Percentiles rank a stretch among this genome's conserved stretches.
phyloP scores from a whole-genome alignment of 208 protist genomes.

The Trypanosoma boissoni region DNA sequence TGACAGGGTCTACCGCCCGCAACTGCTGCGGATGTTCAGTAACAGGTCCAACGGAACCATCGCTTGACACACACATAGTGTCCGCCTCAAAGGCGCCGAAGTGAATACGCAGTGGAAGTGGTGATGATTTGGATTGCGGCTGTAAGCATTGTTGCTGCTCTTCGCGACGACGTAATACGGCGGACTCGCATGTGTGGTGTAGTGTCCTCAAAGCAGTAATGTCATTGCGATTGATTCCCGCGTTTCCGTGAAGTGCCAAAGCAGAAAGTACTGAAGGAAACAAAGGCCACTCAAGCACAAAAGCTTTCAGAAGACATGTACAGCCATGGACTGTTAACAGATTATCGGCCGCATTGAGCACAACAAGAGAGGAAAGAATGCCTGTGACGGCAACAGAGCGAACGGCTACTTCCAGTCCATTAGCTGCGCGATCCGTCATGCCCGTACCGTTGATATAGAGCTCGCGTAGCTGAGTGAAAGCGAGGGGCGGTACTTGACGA shows the following conservation, averaged over 20 bases:
- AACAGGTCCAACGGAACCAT: too few species aligned
- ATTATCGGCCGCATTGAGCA: constrained; percentile 67
- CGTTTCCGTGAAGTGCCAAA: constrained; percentile 53
- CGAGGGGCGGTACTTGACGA: constrained; percentile 27
- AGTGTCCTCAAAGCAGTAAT: constrained; percentile 5
- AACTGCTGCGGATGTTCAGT: too few species aligned
- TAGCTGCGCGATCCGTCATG: constrained; percentile 55
- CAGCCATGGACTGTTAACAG: constrained; percentile 54
- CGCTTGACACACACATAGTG: constrained; percentile 9
- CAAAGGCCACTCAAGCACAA: constrained; percentile 36
- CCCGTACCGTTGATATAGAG: constrained; percentile 57
- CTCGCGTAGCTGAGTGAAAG: constrained; percentile 53
- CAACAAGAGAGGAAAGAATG: constrained; percentile 40
- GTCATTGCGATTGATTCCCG: constrained; percentile 25
- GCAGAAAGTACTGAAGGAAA: constrained; percentile 23
- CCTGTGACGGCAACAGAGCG: constrained; percentile 32
- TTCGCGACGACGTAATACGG: constrained; percentile 24
- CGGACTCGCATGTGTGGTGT: constrained; percentile 19
- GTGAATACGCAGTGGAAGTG: constrained; percentile 19
- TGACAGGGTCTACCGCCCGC: too few species aligned
- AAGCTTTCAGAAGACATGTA: constrained; percentile 35
- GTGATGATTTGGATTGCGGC: neutral
- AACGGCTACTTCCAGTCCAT: constrained; percentile 47
- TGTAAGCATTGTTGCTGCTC: constrained; percentile 8
- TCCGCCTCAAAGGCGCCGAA: neutral